Evolutionary conservation across 2,329 filamentous ascomycete genomes (phyloP), one percentile per base, ranked within the genome.

Genomic region (Colletotrichum godetiae): DNA sequence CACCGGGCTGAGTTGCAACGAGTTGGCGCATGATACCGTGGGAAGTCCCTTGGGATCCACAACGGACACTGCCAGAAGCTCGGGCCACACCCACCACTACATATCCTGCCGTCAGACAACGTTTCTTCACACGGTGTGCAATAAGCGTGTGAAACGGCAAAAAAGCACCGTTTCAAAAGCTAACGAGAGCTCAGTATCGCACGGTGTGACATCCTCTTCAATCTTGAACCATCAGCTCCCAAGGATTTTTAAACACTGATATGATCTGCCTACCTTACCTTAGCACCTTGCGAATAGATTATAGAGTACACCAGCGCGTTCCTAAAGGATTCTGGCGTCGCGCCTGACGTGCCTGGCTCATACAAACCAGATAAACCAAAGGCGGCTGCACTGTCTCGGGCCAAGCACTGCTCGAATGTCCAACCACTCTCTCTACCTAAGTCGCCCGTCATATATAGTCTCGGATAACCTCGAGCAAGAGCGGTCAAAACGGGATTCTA

Each of bases 21-120:
- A n/a, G 4, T 15, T 46, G n/a, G 42, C 42, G 19, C 42, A 49
- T 49, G 19, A 15, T 15, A 49, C 42, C 19, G 19, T 49, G 42
- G 42, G 42, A 49, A 10, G 66, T 74, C 69, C 61, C 69, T 73
- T 49, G 31, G 55, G 66, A 55, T 59, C 69, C 69, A 72, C 66
- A 63, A n/a, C 65, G 68, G 64, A 10, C 65, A 72, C 65, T 72
- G 69, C 35, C 53, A 57, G 52, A 72, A 72, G 69, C 66, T 69
- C 52, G 65, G 69, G 35, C 69, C 52, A 62, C 42, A 42, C 5
- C 37, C 13, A 42, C 15, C 13, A 19, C 13, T 5, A 1, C 15
- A 15, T n/a, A 15, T 49, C 42, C 19, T 7, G 19, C 42, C 42
- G 19, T 49, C 42, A 5, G 19, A 49, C 42, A 52, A 1, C 22